Evolutionary conservation across 306 rosid genomes (phyloP).

Genomic region (Rubus parviflorus): DNA sequence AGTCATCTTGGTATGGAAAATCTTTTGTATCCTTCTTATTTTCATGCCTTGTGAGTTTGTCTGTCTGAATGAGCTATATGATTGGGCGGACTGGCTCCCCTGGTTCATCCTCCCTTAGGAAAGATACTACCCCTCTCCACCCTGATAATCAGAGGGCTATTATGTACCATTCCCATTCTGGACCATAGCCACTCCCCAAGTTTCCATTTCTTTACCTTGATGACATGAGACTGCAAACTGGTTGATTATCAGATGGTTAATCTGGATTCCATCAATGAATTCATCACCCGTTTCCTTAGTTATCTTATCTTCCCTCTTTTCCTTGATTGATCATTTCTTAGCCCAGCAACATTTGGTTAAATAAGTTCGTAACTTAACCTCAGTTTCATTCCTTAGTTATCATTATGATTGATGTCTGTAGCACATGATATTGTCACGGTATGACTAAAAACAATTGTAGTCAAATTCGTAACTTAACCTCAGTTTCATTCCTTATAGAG

Average conservation of each 20-base stretch:
- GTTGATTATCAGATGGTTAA: background rate
- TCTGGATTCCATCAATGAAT: background rate
- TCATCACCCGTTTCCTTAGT: background rate
- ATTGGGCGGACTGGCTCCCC: background rate
- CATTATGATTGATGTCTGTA: conserved; percentile 8
- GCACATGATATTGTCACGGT: background rate
- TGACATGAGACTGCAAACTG: background rate
- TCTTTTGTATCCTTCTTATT: background rate
- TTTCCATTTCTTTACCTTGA: background rate
- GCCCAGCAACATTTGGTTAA: background rate
- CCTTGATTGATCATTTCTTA: background rate
- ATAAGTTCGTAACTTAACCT: background rate
- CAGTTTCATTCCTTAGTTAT: background rate
- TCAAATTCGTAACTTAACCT: conserved; percentile 3
- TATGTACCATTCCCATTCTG: background rate
- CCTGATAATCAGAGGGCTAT: background rate
- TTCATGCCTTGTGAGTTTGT: background rate
- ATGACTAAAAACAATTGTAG: background rate
- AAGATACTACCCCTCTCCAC: background rate
- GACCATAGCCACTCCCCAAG: background rate
- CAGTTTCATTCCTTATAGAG: background rate
- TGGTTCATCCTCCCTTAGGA: background rate
- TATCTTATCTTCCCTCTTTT: background rate
- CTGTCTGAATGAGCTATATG: background rate
- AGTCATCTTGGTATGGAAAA: background rate